Evolutionary conservation across 495 filamentous ascomycete genomes (phyloP), one percentile per base, ranked within the genome.

Genomic region (Aspergillus homomorphus): DNA sequence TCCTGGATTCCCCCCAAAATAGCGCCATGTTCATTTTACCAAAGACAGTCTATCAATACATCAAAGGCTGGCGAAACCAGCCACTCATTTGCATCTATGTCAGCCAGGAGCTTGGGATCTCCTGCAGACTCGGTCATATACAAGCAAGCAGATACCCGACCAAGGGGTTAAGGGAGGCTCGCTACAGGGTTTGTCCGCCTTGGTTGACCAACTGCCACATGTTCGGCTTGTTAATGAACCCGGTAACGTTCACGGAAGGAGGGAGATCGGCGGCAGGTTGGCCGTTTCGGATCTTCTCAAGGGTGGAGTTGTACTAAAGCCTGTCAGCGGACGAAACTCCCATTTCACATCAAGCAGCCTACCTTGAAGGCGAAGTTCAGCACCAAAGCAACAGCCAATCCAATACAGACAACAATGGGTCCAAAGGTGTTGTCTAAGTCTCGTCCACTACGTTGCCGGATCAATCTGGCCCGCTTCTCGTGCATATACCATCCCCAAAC

Each of bases 341-440:
- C 33, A 5, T 14, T 38, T 38, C 33, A 38, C 33, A 38, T 12
- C 15, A 28, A 18, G 26, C 28, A 33, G 57, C 70, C 22, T 62
- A 79, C 75, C 75, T 93, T 90, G 69, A 98, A 91, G 16, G 78
- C 82, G 78, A 98, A 96, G 74, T 98, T 98, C 65, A 96, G 68
- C 48, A 88, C 79, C 62, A 98, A 73, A 51, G 91, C 91, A 44
- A 89, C 67, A 41, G 88, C 83, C 64, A 98, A 69, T 21, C 92
- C 90, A 30, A 87, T 71, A 67, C 89, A 92, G 45, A 98, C 86
- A 2, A 95, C 82, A 52, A 96, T 66, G 20, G 95, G 94, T 3
- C 94, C 94, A 51, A 90, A 61, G 59, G 88, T 74, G 63, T 89
- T 94, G 70, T 98, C 93, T 71, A 98, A 91, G 65, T 98, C 94